phyloP scores from a whole-genome alignment of 352 stramenopile genomes.

The Peronospora belbahrii region DNA sequence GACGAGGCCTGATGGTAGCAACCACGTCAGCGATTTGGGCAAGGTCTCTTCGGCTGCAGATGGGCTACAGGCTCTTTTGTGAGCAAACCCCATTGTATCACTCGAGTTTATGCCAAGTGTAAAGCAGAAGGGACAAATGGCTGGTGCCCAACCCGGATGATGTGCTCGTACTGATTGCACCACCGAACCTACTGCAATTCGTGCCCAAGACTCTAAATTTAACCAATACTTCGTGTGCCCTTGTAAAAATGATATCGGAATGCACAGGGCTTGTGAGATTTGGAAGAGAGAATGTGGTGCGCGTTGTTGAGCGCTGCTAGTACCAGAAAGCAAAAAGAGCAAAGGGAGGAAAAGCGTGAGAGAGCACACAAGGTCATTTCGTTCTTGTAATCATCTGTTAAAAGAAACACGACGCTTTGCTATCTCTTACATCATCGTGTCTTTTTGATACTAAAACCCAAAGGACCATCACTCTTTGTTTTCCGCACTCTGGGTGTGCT shows the following conservation, averaged over 20 bases:
- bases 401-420: conserved; percentile 7
- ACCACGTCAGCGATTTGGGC: too few relatives aligned
- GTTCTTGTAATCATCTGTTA: too few relatives aligned
- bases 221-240: conserved; percentile 2
- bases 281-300: conserved; percentile 2
- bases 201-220: neutral
- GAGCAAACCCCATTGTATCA: neutral
- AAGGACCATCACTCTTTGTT: conserved; percentile 24
- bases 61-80: neutral
- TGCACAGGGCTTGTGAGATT: conserved; percentile 14
- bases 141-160: conserved; percentile 13
- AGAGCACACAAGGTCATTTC: too few relatives aligned
- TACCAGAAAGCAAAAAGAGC: conserved; percentile 37
- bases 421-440: conserved; percentile 12
- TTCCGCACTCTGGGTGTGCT: conserved; percentile 6
- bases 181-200: conserved; percentile 3
- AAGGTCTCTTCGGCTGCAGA: neutral
- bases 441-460: conserved; percentile 10
- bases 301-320: conserved; percentile 13
- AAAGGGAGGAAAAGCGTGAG: conserved; percentile 9
- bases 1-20: too few relatives aligned
- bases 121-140: neutral
- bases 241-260: neutral
- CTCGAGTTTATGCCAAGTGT: neutral
- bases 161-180: conserved; percentile 12